Base-by-base conservation (phyloP, 179 eudicot species). In the Gypsophila paniculata region DNA sequence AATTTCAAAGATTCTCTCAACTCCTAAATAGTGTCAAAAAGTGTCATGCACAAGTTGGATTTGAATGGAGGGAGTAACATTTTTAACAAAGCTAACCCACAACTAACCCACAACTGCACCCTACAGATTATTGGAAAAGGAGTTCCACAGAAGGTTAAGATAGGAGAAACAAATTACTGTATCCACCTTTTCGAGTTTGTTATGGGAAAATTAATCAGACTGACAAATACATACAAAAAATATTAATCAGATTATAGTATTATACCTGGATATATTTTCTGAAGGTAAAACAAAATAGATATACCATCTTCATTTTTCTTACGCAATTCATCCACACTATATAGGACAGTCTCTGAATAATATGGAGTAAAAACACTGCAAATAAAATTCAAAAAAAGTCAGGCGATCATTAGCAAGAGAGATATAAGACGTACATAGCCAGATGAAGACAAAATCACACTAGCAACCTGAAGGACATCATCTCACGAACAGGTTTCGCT, bases 331-430 rank as follows among this genome's bases (percentile, higher is more conserved):
- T 82, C 46, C 80, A 90, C 67, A 75, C 93, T 90, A 82, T 93
- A 93, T 18, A 95, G 96, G 77, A 95, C 99, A 36, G 76, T 85
- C 86, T 95, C 99, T 36, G 98, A 87, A 72, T 89, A 90, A 78
- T 95, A 95, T 57, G 99, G 99, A 74, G 99, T 95, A 72, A 95
- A 95, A 44, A 95, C 96, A 73, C 99, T 94, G 90, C 94, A 87
- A 59, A 83, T 58, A 49, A 19, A 69, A 38, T 34, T 22, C 65
- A 44, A 68, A 38, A 53, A 23, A 65, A 67, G 52, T 14, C 15
- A n/a, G 26, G 34, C 68, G 5, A 5, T 26, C 67, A 6, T 75
- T 10, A 66, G 42, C 54, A 39, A 3, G 59, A 34, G 17, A 68
- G 0, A 21, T 14, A 23, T 11, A n/a, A 29, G 55, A 23, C 46